These are phyloP conservation scores for Fusarium protoensiforme DNA, from an alignment of 2,329 filamentous ascomycete species.

Conservation along the genomic window DNA sequence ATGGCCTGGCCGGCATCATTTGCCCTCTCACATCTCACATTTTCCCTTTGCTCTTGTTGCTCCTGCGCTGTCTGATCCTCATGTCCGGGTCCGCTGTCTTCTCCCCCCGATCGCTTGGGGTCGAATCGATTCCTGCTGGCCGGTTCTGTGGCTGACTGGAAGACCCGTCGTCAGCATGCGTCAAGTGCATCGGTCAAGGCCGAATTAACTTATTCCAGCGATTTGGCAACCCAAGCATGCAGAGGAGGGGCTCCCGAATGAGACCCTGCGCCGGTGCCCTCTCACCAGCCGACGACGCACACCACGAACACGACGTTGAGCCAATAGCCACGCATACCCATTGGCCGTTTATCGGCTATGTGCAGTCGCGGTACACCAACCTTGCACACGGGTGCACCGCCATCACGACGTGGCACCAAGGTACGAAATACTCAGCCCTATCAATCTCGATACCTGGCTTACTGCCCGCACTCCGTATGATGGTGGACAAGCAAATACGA, in stretches of 20 bases:
- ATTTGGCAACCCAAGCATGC: constrained; percentile 35
- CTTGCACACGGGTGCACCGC: constrained; percentile 32
- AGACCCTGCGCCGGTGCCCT: constrained; percentile 23
- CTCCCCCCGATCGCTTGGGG: constrained; percentile 16
- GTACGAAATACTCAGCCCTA: constrained; percentile 41
- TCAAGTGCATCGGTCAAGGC: constrained; percentile 39
- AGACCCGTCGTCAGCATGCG: constrained; percentile 25
- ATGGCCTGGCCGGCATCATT: neutral
- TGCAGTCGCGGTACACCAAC: constrained; percentile 28
- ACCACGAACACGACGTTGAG: neutral
- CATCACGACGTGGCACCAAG: constrained; percentile 38
- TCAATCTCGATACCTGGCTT: constrained; percentile 24
- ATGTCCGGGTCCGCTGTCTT: constrained; percentile 13
- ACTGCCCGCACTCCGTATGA: neutral
- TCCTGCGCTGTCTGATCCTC: constrained; percentile 12
- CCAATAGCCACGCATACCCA: constrained; percentile 29
- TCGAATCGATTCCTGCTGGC: constrained; percentile 28
- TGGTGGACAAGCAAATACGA: constrained; percentile 5
- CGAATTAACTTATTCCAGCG: constrained; percentile 36
- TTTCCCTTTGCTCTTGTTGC: constrained; percentile 21
- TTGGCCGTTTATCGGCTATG: constrained; percentile 30
- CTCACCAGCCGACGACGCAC: constrained; percentile 1
- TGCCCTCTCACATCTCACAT: constrained; percentile 9
- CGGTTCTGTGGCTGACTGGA: constrained; percentile 41
- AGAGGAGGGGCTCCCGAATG: constrained; percentile 36